Percentiles rank a stretch among this genome's conserved stretches.
Conservation (phyloP, 2,329 filamentous ascomycete genomes). For the Paecilomyces dactylethromorphus region DNA sequence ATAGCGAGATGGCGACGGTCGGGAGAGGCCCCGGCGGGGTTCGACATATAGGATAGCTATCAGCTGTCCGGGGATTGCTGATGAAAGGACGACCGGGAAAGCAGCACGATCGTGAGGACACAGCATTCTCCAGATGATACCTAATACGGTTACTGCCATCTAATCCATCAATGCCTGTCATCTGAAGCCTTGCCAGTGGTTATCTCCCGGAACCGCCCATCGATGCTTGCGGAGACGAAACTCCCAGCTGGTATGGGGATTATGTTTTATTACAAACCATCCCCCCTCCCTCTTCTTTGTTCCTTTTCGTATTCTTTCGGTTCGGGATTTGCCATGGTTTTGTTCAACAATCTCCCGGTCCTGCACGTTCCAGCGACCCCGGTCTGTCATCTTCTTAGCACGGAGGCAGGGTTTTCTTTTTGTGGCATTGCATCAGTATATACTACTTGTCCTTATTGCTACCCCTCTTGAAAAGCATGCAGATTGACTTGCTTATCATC, state of each 20-base stretch:
- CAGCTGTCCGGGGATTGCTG: background rate
- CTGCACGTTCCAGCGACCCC: background rate
- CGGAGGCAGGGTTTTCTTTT: background rate
- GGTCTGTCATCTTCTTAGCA: background rate
- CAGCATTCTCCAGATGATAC: background rate
- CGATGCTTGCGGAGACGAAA: background rate
- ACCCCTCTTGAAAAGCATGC: background rate
- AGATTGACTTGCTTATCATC: background rate
- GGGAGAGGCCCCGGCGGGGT: background rate
- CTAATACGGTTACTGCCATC: background rate
- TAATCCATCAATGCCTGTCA: background rate
- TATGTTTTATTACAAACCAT: background rate
- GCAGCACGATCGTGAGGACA: background rate
- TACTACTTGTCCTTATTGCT: background rate
- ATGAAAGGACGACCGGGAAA: background rate
- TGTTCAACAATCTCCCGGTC: background rate
- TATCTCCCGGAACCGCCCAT: background rate
- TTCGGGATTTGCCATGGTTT: background rate
- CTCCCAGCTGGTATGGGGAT: background rate
- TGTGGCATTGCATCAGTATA: background rate
- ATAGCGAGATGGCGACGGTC: background rate
- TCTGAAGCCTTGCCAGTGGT: background rate
- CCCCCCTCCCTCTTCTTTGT: background rate
- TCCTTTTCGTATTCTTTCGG: conserved; percentile 1
- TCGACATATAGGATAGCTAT: background rate